Conservation (phyloP, 805 yeast species). For the Metschnikowia chrysomelidarum region DNA sequence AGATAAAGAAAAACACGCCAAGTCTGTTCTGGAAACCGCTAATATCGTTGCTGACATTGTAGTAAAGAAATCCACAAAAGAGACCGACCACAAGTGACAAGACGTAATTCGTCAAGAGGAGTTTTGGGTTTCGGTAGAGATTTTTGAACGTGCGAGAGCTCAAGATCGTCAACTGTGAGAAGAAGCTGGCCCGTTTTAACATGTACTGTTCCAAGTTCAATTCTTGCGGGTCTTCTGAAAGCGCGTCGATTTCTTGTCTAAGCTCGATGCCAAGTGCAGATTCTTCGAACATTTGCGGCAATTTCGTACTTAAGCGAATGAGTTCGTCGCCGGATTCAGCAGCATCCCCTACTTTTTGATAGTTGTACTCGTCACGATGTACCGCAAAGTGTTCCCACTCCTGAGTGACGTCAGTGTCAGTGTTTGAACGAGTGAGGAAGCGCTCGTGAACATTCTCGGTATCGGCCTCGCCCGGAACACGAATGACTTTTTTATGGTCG, state of each 20-base stretch:
- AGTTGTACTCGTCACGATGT: slow-evolving; percentile 68
- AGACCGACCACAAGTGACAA: slow-evolving; percentile 74
- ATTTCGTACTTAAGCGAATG: slow-evolving; percentile 23
- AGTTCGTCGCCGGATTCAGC: slow-evolving; percentile 22
- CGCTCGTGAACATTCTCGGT: slow-evolving; percentile 29
- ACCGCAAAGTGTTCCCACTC: slow-evolving; percentile 88
- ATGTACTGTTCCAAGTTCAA: slow-evolving; percentile 33
- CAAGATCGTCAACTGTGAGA: slow-evolving; percentile 67
- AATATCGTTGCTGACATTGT: slow-evolving; percentile 79
- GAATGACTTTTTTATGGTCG: slow-evolving; percentile 43
- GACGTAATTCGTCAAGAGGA: slow-evolving; percentile 81
- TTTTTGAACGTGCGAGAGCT: slow-evolving; percentile 89
- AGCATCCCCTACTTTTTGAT: slow-evolving; percentile 20
- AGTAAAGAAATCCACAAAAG: slow-evolving; percentile 84
- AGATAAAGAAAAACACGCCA: slow-evolving; percentile 86
- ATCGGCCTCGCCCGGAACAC: slow-evolving; percentile 15
- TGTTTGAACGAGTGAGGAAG: slow-evolving; percentile 23
- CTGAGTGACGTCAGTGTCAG: slow-evolving; percentile 57
- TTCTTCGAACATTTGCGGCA: slow-evolving; percentile 36
- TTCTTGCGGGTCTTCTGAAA: slow-evolving; percentile 24
- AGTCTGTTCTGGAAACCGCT: slow-evolving; percentile 95
- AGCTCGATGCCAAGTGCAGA: slow-evolving; percentile 43
- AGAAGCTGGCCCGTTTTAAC: slow-evolving; percentile 52
- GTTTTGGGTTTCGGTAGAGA: slow-evolving; percentile 85
- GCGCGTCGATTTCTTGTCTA: slow-evolving; percentile 34